phyloP scores from a whole-genome alignment of 352 stramenopile genomes.

The Globisporangium splendens region DNA sequence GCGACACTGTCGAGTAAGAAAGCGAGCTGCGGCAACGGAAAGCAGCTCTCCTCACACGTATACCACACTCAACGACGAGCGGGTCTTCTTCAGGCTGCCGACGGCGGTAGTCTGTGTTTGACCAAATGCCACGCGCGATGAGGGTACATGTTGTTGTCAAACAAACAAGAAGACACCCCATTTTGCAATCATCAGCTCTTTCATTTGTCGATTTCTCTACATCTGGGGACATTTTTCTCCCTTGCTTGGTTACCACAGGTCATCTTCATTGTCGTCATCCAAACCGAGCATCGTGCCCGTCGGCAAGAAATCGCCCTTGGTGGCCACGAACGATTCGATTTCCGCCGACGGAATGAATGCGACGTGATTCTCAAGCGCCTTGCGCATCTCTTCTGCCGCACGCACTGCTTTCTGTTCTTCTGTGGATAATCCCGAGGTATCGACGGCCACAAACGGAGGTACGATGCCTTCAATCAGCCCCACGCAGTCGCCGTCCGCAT shows the following conservation, averaged over 20 bases:
- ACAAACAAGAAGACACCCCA: no score
- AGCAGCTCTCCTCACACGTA: no score
- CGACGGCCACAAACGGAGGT: conserved; percentile 27
- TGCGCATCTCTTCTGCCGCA: conserved; percentile 46
- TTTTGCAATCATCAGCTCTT: no score
- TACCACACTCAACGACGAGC: no score
- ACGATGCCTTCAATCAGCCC: conserved; percentile 81
- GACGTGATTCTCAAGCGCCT: conserved; percentile 65
- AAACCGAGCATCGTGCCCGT: conserved; percentile 32
- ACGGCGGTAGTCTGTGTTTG: no score
- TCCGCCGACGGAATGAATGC: conserved; percentile 58
- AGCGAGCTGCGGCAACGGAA: no score
- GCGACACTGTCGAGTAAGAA: no score
- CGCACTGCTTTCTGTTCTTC: conserved; percentile 22
- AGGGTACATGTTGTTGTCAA: no score
- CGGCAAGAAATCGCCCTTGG: conserved; percentile 23
- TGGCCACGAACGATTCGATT: conserved; percentile 43
- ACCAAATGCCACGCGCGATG: no score
- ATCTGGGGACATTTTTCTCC: no score
- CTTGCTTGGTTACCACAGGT: conserved; percentile 10
- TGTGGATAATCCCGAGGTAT: conserved; percentile 14
- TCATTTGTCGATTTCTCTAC: no score
- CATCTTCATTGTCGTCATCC: conserved; percentile 14
- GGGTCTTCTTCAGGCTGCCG: no score
- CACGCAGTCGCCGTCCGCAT: conserved; percentile 38